Conservation (phyloP, 345 rosid genomes). For the Syzygium oleosum region DNA sequence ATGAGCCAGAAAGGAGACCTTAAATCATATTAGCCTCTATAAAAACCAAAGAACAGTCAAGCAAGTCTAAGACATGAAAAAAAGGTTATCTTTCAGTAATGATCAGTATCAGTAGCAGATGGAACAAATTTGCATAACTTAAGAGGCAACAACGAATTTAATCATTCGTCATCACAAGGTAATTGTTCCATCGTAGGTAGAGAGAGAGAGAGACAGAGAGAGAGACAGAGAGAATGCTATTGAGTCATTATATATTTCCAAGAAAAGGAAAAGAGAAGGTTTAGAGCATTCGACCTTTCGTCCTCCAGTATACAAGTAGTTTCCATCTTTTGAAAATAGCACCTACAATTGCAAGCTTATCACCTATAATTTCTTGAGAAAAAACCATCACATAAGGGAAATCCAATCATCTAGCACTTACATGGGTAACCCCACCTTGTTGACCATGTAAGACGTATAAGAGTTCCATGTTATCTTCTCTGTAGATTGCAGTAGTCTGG, state of each 20-base stretch:
- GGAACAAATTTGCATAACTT: background rate
- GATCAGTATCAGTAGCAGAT: background rate
- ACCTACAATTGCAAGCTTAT: slow-evolving; percentile 43
- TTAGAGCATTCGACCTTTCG: slow-evolving; percentile 56
- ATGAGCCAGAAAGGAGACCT: background rate
- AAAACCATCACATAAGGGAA: background rate
- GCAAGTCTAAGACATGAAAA: background rate
- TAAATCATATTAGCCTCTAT: background rate
- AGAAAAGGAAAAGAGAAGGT: background rate
- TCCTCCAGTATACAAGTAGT: slow-evolving; percentile 85
- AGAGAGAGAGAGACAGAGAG: background rate
- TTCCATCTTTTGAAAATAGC: slow-evolving; percentile 91
- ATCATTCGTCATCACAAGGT: background rate
- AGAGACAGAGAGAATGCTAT: too few species aligned
- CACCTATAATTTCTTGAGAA: slow-evolving; percentile 1
- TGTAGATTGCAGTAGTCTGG: slow-evolving; percentile 75
- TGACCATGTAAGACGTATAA: slow-evolving; percentile 89
- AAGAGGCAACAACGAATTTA: background rate
- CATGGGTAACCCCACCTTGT: slow-evolving; percentile 94
- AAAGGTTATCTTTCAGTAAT: background rate
- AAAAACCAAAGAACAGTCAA: background rate
- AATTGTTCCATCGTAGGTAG: background rate
- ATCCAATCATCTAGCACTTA: slow-evolving; percentile 27
- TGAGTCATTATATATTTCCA: background rate
- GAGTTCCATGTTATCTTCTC: slow-evolving; percentile 96